These are phyloP conservation scores for Cryptococcus sp. DNA, from an alignment of 1,284 basidiomycete genomes.

Conservation along the genomic window DNA sequence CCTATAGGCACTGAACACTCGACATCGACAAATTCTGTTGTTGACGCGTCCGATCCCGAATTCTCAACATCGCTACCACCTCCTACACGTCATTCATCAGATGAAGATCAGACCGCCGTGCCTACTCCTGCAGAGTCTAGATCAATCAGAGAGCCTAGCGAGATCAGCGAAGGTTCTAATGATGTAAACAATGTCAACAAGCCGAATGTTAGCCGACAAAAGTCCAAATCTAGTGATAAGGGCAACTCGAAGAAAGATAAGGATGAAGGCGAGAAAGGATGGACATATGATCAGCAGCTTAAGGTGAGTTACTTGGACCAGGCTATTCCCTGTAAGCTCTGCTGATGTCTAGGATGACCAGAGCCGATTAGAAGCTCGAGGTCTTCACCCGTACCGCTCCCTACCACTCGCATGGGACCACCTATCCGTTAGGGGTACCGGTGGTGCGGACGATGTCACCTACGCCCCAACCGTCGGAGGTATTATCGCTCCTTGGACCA, in stretches of 20 bases:
- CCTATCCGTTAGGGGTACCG: conserved; percentile 33
- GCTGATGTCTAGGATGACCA: conserved; percentile 18
- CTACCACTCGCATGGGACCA: conserved; percentile 31
- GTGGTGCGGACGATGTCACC: conserved; percentile 36
- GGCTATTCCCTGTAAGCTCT: neutral
- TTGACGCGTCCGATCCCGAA: no score
- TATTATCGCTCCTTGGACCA: conserved; percentile 33
- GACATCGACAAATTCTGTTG: no score
- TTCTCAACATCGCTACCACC: no score
- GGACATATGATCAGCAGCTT: neutral
- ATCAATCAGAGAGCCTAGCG: neutral
- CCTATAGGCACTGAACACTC: no score
- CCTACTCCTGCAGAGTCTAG: neutral
- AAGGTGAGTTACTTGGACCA: neutral
- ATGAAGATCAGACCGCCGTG: neutral
- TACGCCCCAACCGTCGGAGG: conserved; percentile 35
- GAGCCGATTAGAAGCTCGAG: conserved; percentile 14
- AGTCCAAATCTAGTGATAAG: neutral
- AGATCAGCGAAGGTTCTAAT: neutral
- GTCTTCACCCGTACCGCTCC: conserved; percentile 13
- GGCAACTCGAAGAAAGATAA: neutral
- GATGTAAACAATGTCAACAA: no score
- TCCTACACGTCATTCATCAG: neutral
- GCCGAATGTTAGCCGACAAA: neutral
- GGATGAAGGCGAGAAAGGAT: neutral